A percentile compares a stretch with the other conserved stretches of the same genome.
Conservation (phyloP, 305 asterid genomes). For the Fraxinus greggii region DNA sequence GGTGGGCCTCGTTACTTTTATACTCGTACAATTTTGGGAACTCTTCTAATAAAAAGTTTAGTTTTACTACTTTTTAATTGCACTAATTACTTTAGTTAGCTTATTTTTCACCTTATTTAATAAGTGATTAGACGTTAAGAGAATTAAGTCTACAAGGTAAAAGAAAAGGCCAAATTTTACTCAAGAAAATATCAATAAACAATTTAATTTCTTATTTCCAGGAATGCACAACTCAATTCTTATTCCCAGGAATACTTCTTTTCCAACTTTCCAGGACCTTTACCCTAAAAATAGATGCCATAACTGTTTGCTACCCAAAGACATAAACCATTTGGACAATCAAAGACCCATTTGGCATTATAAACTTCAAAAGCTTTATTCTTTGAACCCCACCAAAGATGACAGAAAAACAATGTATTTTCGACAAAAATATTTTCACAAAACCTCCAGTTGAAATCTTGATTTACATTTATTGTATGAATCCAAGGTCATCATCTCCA, state of each 20-base stretch:
- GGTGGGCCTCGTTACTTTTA: neutral
- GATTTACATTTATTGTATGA: neutral
- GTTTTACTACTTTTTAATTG: neutral
- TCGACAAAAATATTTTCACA: neutral
- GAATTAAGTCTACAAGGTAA: neutral
- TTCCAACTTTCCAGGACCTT: neutral
- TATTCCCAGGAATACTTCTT: neutral
- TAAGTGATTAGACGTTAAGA: neutral
- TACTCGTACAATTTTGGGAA: neutral
- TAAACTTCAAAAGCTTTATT: neutral
- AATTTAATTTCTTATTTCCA: no score
- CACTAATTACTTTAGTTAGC: neutral
- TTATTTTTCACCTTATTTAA: neutral
- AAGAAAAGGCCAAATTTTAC: neutral
- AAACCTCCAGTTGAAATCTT: neutral
- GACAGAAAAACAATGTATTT: neutral
- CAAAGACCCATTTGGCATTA: neutral
- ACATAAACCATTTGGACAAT: neutral
- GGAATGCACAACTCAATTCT: neutral
- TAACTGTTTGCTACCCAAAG: neutral
- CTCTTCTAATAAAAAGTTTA: neutral
- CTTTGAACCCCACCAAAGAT: neutral
- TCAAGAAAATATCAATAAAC: neutral
- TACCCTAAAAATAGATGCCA: neutral
- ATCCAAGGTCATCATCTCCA: neutral